Percentiles rank a stretch among this genome's conserved stretches.
These are phyloP conservation scores for Saposhnikovia divaricata DNA, from an alignment of 129 eudicot species.

Conservation along the genomic window DNA sequence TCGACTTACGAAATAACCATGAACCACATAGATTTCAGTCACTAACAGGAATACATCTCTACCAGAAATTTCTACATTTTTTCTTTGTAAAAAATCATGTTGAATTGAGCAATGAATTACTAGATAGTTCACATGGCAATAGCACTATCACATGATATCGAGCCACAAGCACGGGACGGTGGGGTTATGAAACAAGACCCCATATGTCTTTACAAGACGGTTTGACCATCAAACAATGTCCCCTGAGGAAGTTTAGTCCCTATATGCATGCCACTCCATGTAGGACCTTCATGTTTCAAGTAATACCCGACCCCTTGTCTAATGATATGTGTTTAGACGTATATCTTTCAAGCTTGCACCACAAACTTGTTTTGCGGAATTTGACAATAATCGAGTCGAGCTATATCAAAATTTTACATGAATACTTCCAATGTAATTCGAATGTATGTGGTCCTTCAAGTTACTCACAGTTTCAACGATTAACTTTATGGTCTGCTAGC, in stretches of 20 bases:
- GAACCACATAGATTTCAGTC: background rate
- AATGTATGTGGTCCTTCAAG: background rate
- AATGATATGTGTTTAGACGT: background rate
- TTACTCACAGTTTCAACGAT: background rate
- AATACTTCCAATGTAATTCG: background rate
- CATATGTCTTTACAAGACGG: background rate
- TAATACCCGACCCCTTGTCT: background rate
- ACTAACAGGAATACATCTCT: background rate
- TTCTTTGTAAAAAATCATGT: background rate
- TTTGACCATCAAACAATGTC: constrained; percentile 4
- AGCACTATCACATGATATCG: background rate
- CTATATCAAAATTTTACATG: too few relatives aligned
- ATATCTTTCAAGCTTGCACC: background rate
- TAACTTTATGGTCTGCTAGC: background rate
- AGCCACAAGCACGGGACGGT: background rate
- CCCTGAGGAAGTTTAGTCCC: background rate
- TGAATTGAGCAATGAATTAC: background rate
- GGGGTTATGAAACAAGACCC: background rate
- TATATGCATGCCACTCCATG: background rate
- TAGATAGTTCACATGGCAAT: background rate
- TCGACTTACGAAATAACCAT: background rate
- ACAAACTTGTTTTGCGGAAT: too few relatives aligned
- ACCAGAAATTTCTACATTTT: background rate
- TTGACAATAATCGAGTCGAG: background rate
- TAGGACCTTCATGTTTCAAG: background rate